These are phyloP conservation scores for Hypoxylon cercidicola DNA, from an alignment of 495 filamentous ascomycete species.

Conservation along the genomic window DNA sequence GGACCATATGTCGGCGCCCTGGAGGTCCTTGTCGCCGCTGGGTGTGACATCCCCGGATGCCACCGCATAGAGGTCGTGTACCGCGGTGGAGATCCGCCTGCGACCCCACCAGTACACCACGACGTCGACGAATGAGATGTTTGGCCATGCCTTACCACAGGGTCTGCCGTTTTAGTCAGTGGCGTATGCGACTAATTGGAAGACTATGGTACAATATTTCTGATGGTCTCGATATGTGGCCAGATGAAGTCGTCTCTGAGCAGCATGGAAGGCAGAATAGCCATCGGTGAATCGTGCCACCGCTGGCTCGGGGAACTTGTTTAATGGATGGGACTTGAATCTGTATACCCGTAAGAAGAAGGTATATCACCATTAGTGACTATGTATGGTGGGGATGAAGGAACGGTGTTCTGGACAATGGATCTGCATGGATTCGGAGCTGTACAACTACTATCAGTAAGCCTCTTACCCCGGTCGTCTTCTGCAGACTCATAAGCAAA, in stretches of 20 bases:
- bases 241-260: conserved; percentile 56
- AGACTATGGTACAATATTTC: conserved; percentile 24
- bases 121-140: conserved; percentile 1
- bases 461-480: too few relatives aligned
- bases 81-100: background rate
- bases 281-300: conserved; percentile 53
- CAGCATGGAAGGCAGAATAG: conserved; percentile 55
- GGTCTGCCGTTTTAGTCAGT: conserved; percentile 20
- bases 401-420: too few relatives aligned
- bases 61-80: conserved; percentile 1
- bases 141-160: conserved; percentile 48
- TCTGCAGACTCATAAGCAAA: too few relatives aligned
- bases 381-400: background rate
- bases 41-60: conserved; percentile 1
- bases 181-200: too few relatives aligned
- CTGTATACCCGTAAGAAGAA: conserved; percentile 1
- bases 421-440: too few relatives aligned
- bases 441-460: too few relatives aligned
- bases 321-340: background rate
- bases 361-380: background rate
- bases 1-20: conserved; percentile 8
- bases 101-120: background rate
- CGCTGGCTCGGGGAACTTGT: background rate
- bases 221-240: conserved; percentile 50
- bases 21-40: conserved; percentile 5